phyloP scores from a whole-genome alignment of 2,329 filamentous ascomycete species.

The Hypocreales sp. region DNA sequence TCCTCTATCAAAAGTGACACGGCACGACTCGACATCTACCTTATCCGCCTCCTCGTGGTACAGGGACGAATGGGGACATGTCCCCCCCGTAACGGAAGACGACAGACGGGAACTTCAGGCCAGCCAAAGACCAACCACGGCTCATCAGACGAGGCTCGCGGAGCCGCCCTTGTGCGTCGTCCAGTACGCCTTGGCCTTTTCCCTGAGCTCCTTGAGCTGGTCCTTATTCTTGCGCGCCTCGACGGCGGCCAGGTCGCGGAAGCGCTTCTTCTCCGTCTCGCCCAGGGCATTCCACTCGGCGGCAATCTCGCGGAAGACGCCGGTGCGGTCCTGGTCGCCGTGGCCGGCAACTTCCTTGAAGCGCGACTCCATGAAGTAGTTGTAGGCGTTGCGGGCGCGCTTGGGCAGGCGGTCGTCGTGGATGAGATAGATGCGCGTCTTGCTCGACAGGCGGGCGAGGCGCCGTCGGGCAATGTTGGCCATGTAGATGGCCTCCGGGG shows the following conservation, averaged over 20 bases:
- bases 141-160: too few species aligned
- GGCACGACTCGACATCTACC: too few species aligned
- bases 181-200: conserved; percentile 9
- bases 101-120: too few species aligned
- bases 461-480: conserved; percentile 32
- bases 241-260: conserved; percentile 13
- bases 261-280: conserved; percentile 25
- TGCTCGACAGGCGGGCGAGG: conserved; percentile 20
- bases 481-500: conserved; percentile 20
- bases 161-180: conserved; percentile 5
- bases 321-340: conserved; percentile 10
- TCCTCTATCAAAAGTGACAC: too few species aligned
- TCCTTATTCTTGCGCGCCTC: conserved; percentile 4
- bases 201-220: conserved; percentile 13
- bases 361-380: conserved; percentile 21
- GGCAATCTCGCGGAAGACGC: conserved; percentile 10
- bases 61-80: too few species aligned
- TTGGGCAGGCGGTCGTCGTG: conserved; percentile 32
- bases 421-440: conserved; percentile 15
- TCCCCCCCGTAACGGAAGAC: too few species aligned
- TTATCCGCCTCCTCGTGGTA: too few species aligned
- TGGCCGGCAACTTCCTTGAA: conserved; percentile 13
- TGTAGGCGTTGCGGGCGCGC: too few species aligned
- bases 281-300: conserved; percentile 28
- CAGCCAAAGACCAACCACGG: too few species aligned